Evolutionary conservation across 331 rosid species (phyloP), one percentile per base, ranked within the genome.

Genomic region (Prunus yedoensis): DNA sequence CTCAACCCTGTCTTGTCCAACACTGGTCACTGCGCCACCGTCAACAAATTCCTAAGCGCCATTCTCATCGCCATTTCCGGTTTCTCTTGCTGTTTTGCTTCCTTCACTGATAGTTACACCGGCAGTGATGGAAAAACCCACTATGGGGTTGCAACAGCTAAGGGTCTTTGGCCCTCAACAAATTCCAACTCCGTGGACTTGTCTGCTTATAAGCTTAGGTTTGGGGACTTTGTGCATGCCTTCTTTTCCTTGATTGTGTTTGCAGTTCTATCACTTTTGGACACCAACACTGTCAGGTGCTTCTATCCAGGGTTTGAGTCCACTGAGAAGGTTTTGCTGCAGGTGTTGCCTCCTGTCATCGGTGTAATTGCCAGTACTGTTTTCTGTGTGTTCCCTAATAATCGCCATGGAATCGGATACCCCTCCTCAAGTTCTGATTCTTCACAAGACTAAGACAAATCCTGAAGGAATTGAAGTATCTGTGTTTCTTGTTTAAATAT

Each of bases 341-440:
- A 84, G 74, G 89, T 77, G 47, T 6, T 91, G 78, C 97, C 97
- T 11, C 82, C 89, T 3, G 81, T 23, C 21, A 66, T 93, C 16
- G 98, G 98, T 13, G 82, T 58, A 3, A 16, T 83, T 30, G 72
- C 90, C 2, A 78, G 90, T n/a, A 52, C 74, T 2, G 71, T 89
- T 25, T 93, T 89, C 76, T 17, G 79, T 70, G 0, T 82, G 27
- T 91, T 84, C 72, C 97, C 98, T 5, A 82, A 72, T 15, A 69
- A 15, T 3, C 88, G 98, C 53, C 92, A 89, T 72, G 98, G 98
- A 51, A 89, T 93, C 64, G 98, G 98, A 2, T 91, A 91, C 53
- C 89, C 88, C 17, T 15, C 66, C 50, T 5, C 70, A n/a, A 67
- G 56, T 53, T 73, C 71, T 18, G 66, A 12, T 53, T 16, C 64